A percentile compares a stretch with the other conserved stretches of the same genome.
Conservation (phyloP, 495 filamentous ascomycete species). For the Penicillium fimorum region DNA sequence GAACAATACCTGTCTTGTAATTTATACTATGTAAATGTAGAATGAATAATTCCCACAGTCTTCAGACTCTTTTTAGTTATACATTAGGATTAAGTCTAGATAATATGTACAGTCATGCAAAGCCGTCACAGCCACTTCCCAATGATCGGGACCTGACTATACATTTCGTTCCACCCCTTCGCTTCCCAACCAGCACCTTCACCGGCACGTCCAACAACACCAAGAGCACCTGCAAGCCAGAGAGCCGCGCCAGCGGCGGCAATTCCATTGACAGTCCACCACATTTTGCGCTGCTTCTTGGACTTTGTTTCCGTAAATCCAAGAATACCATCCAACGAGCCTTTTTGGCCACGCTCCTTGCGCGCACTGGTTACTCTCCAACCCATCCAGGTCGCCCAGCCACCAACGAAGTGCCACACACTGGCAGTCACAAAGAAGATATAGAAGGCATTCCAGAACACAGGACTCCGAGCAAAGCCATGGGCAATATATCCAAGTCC, state of each 20-base stretch:
- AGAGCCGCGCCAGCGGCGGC: constrained; percentile 55
- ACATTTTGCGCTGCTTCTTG: constrained; percentile 54
- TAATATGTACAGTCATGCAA: constrained; percentile 12
- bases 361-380: constrained; percentile 45
- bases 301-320: constrained; percentile 39
- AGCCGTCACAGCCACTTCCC: constrained; percentile 46
- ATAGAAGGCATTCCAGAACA: constrained; percentile 67
- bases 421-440: constrained; percentile 63
- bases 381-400: constrained; percentile 72
- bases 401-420: constrained; percentile 80
- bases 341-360: constrained; percentile 33
- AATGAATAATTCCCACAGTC: background rate
- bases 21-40: background rate
- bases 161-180: constrained; percentile 71
- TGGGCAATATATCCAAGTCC: constrained; percentile 81
- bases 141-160: constrained; percentile 53
- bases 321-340: constrained; percentile 38
- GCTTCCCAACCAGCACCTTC: constrained; percentile 72
- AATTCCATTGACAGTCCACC: constrained; percentile 67
- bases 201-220: constrained; percentile 73
- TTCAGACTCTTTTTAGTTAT: background rate
- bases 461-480: constrained; percentile 68
- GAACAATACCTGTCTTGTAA: background rate
- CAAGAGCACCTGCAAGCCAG: constrained; percentile 81
- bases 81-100: constrained; percentile 13